These are phyloP conservation scores for Dispira simplex DNA, from an alignment of 192 early-diverging fungal species.

Conservation along the genomic window DNA sequence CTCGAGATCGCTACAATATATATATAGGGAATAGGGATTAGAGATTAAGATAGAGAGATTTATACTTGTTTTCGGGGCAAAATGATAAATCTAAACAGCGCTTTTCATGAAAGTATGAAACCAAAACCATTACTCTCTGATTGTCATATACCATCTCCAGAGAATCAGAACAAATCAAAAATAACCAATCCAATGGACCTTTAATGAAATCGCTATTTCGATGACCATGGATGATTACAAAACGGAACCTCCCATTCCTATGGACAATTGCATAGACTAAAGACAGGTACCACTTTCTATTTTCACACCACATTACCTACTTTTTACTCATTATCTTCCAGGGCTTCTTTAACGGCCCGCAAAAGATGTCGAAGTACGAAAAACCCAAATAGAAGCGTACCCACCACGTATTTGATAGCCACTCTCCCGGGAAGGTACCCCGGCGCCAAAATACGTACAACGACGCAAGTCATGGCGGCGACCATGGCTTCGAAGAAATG, in stretches of 20 bases:
- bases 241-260: too few relatives aligned
- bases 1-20: too few relatives aligned
- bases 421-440: background rate
- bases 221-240: too few relatives aligned
- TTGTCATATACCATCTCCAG: background rate
- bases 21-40: too few relatives aligned
- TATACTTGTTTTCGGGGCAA: too few relatives aligned
- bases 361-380: background rate
- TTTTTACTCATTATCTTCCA: background rate
- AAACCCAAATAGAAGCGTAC: background rate
- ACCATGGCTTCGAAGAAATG: background rate
- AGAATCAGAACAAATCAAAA: background rate
- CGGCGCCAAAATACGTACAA: background rate
- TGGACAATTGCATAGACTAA: background rate
- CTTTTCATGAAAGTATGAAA: background rate
- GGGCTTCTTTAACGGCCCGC: background rate
- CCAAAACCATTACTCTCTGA: background rate
- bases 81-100: background rate
- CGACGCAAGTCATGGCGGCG: slow-evolving; percentile 8
- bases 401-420: background rate
- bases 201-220: background rate
- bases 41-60: too few relatives aligned
- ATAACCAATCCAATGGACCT: background rate
- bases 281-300: background rate
- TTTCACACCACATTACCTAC: background rate